Base-by-base conservation (phyloP, 2,329 filamentous ascomycete species). In the Tolypocladium capitatum region DNA sequence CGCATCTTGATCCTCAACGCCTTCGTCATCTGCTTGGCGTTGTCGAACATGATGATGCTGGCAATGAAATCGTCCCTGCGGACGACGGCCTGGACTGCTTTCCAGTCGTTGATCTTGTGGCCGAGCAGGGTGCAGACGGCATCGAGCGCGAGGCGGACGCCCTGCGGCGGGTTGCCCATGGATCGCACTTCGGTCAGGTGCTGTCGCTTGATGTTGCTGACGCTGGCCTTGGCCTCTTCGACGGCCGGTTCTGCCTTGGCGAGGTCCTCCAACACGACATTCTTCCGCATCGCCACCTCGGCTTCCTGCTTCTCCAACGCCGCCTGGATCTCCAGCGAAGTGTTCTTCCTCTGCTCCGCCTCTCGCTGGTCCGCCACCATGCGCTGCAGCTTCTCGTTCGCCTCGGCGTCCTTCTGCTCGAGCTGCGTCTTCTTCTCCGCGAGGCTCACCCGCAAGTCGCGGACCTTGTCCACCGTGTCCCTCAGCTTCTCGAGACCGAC, bases 311-410 rank as follows among this genome's bases (percentile, higher is more conserved):
- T 84, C 62, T 94, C 88, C 51, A 98, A 73, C 18, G 86, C 84
- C 28, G 75, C 80, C 62, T 97, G 89, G 48, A 97, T 86, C 67
- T 97, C 86, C 16, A 96, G 70, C 9, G 91, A 96, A 16, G 84
- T 84, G 35, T 80, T 80, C 69, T 95, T 94, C 56, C 89, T 81
- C 68, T 92, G 84, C 63, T 98, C 91, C 1, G 92, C 92, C 69
- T 96, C 88, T 49, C 84, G 81, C 69, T 98, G 91, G 64, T 98
- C 91, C 24, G 87, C 88, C 56, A 98, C 81, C 92, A 98, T 98
- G 56, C 86, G 85, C 68, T 95, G 88, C 56, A 98, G 71, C 70
- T 98, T 98, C 68, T 97, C 90, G 56, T 96, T 95, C 38, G 94
- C 92, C 67, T 98, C 91, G 2, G 83, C 82, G 60, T 96, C 88